Percentiles rank a stretch among this genome's conserved stretches.
Conservation (phyloP, 2,329 filamentous ascomycete genomes). For the Aotearoamyces nothofagi region DNA sequence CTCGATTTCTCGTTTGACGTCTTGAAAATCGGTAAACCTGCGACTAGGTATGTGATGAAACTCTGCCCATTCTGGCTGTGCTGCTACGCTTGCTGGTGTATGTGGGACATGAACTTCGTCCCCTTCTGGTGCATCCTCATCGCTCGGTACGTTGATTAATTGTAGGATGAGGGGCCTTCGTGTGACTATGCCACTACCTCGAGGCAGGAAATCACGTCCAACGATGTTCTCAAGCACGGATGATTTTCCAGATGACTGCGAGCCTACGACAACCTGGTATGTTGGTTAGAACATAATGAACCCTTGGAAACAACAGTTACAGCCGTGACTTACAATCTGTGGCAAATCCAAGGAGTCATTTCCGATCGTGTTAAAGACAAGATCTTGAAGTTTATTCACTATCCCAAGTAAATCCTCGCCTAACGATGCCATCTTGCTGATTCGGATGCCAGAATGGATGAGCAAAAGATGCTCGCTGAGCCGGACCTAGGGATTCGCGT, state of each 20-base stretch:
- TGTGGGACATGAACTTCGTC: conserved; percentile 58
- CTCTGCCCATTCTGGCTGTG: conserved; percentile 70
- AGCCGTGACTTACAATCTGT: conserved; percentile 64
- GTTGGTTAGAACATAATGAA: conserved; percentile 8
- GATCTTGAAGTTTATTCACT: conserved; percentile 95
- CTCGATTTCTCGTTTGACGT: conserved; percentile 94
- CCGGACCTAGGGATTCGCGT: too few relatives aligned
- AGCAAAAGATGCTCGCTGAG: too few relatives aligned
- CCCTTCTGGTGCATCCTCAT: conserved; percentile 50
- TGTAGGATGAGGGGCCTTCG: conserved; percentile 88
- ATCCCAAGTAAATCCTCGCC: conserved; percentile 90
- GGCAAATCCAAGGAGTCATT: conserved; percentile 95
- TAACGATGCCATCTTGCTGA: conserved; percentile 63
- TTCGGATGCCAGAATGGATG: too few relatives aligned
- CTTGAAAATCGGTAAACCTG: conserved; percentile 78
- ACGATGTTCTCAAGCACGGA: conserved; percentile 98
- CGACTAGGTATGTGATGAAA: conserved; percentile 90
- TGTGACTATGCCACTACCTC: conserved; percentile 93
- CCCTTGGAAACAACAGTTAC: conserved; percentile 7
- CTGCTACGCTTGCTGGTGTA: conserved; percentile 56
- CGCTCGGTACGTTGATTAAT: conserved; percentile 83
- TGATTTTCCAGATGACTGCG: conserved; percentile 95
- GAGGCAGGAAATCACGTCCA: conserved; percentile 88
- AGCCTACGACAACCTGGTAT: conserved; percentile 83
- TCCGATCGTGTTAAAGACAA: conserved; percentile 99